phyloP scores from a whole-genome alignment of 345 rosid genomes.

The Combretum micranthum region DNA sequence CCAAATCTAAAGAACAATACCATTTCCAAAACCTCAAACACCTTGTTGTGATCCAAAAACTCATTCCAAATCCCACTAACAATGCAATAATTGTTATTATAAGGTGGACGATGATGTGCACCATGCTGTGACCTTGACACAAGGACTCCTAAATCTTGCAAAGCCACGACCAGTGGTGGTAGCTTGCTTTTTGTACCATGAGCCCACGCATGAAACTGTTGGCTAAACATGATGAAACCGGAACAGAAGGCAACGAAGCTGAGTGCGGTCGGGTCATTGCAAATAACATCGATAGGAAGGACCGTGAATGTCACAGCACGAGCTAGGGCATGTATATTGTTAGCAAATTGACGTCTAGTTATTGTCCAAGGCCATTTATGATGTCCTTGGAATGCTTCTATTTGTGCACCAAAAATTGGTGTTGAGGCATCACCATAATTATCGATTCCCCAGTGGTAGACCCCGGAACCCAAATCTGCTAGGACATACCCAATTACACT shows the following conservation, averaged over 20 bases:
- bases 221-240: constrained; percentile 86
- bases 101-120: constrained; percentile 73
- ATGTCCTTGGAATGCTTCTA: constrained; percentile 89
- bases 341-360: constrained; percentile 76
- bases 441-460: constrained; percentile 93
- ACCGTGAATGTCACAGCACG: constrained; percentile 44
- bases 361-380: constrained; percentile 91
- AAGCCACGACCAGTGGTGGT: constrained; percentile 47
- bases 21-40: constrained; percentile 80
- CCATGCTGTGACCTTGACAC: constrained; percentile 64
- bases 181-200: constrained; percentile 83
- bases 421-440: constrained; percentile 77
- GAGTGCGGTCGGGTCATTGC: constrained; percentile 38
- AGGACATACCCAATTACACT: constrained; percentile 60
- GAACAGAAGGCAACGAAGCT: constrained; percentile 52
- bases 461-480: constrained; percentile 82
- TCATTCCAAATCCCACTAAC: constrained; percentile 83
- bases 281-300: constrained; percentile 50
- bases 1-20: constrained; percentile 47
- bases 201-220: constrained; percentile 95
- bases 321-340: constrained; percentile 75
- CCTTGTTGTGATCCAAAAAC: constrained; percentile 48
- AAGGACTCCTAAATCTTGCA: constrained; percentile 68
- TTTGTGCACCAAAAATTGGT: constrained; percentile 64
- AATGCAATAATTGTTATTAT: constrained; percentile 81